Evolutionary conservation across 2,329 filamentous ascomycete genomes (phyloP).

Genomic region (Penicillium sp.): DNA sequence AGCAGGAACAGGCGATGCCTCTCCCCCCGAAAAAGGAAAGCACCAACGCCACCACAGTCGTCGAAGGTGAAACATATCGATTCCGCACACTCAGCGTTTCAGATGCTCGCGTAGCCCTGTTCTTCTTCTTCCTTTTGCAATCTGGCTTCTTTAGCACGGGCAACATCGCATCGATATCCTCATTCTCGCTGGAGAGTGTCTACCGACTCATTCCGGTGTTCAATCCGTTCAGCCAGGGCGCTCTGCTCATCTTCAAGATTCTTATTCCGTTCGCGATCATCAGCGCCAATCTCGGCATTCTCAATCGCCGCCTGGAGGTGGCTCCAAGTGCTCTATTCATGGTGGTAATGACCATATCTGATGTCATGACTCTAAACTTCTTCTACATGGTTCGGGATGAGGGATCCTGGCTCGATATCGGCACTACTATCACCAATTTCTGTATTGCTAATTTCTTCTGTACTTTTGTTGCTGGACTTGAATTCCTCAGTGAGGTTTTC

Average conservation of each 20-base stretch:
- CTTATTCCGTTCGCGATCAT: conserved; percentile 93
- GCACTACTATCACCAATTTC: conserved; percentile 95
- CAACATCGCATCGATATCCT: conserved; percentile 91
- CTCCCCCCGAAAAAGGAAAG: conserved; percentile 27
- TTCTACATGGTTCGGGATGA: conserved; percentile 98
- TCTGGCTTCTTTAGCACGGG: conserved; percentile 97
- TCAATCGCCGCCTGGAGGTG: conserved; percentile 83
- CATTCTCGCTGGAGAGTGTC: conserved; percentile 92
- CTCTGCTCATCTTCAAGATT: conserved; percentile 84
- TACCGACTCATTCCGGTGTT: conserved; percentile 87
- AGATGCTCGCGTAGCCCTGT: conserved; percentile 87
- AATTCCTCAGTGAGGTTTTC: conserved; percentile 82
- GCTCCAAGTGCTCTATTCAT: conserved; percentile 91
- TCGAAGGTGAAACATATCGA: conserved; percentile 37
- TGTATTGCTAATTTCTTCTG: conserved; percentile 87
- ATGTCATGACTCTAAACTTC: conserved; percentile 92
- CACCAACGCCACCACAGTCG: conserved; percentile 40
- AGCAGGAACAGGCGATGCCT: conserved; percentile 29
- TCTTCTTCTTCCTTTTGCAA: conserved; percentile 94
- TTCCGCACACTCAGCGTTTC: conserved; percentile 75
- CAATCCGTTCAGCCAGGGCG: conserved; percentile 88
- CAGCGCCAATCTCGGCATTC: conserved; percentile 89
- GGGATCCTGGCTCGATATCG: conserved; percentile 96
- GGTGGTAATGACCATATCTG: conserved; percentile 88
- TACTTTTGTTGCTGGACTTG: conserved; percentile 86